Evolutionary conservation across 2,329 filamentous ascomycete species (phyloP).

Genomic region (Chaetothyriales sp.): DNA sequence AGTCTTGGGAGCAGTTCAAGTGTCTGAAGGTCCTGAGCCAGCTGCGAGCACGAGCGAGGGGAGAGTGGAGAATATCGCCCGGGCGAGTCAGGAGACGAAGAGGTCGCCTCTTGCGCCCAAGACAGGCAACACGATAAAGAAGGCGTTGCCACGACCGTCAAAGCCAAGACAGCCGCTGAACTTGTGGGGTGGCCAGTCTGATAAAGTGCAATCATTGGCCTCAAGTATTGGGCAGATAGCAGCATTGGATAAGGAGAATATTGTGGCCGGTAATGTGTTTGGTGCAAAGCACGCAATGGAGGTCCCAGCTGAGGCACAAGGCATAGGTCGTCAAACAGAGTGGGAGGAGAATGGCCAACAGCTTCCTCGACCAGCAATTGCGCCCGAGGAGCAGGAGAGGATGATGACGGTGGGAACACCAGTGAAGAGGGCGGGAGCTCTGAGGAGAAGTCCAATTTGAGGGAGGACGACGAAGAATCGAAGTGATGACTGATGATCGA

Average conservation of each 20-base stretch:
- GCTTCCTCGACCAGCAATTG: constrained; percentile 8
- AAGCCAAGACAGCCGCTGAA: constrained; percentile 10
- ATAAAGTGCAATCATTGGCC: background rate
- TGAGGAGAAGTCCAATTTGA: constrained; percentile 16
- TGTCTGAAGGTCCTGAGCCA: background rate
- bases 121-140: constrained; percentile 10
- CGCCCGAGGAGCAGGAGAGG: constrained; percentile 16
- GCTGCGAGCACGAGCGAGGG: background rate
- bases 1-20: background rate
- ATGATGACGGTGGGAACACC: constrained; percentile 14
- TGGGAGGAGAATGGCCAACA: background rate
- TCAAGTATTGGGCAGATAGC: background rate
- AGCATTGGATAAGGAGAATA: constrained; percentile 11
- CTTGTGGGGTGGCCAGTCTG: background rate
- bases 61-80: background rate
- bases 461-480: background rate
- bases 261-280: constrained; percentile 3
- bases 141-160: constrained; percentile 14
- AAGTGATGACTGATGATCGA: background rate
- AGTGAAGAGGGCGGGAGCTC: constrained; percentile 15
- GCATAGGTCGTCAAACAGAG: background rate
- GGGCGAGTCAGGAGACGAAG: background rate
- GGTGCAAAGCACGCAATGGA: background rate
- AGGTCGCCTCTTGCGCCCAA: constrained; percentile 16
- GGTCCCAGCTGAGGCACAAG: background rate